These are phyloP conservation scores for Rubroshorea leprosula DNA, from an alignment of 345 rosid species.

Conservation along the genomic window DNA sequence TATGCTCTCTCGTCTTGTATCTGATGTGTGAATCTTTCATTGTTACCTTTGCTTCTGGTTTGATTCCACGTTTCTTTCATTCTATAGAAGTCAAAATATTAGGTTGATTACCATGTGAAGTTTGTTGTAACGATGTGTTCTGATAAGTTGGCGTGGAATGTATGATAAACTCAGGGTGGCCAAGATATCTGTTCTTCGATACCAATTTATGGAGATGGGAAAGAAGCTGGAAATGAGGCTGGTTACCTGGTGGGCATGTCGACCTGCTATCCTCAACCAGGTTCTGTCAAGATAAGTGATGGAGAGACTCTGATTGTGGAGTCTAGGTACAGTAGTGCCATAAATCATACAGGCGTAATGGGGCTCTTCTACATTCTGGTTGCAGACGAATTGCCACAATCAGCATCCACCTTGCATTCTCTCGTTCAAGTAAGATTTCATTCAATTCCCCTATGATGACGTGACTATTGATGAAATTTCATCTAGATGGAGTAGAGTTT, in stretches of 20 bases:
- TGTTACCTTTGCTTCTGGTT: no score
- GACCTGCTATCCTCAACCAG: slow-evolving; percentile 69
- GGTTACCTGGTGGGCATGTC: slow-evolving; percentile 96
- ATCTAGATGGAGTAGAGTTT: neutral
- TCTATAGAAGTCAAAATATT: no score
- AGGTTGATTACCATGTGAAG: neutral
- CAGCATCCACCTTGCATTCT: slow-evolving; percentile 9
- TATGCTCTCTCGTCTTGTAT: no score
- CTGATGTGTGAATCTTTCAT: neutral
- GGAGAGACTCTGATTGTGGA: slow-evolving; percentile 65
- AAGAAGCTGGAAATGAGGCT: slow-evolving; percentile 75
- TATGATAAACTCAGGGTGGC: slow-evolving; percentile 46
- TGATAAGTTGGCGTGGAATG: neutral
- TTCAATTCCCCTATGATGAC: neutral
- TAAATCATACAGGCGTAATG: slow-evolving; percentile 78
- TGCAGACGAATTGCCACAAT: slow-evolving; percentile 42
- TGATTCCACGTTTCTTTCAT: no score
- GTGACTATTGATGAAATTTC: neutral
- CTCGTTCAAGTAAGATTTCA: slow-evolving; percentile 28
- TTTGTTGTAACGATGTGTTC: neutral
- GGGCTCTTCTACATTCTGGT: slow-evolving; percentile 69
- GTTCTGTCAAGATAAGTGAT: slow-evolving; percentile 44
- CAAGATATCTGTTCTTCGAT: slow-evolving; percentile 49
- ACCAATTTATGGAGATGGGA: slow-evolving; percentile 62
- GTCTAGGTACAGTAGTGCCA: slow-evolving; percentile 47